A percentile compares a stretch with the other conserved stretches of the same genome.
Conservation (phyloP, 331 rosid genomes). For the Malus hybrid region DNA sequence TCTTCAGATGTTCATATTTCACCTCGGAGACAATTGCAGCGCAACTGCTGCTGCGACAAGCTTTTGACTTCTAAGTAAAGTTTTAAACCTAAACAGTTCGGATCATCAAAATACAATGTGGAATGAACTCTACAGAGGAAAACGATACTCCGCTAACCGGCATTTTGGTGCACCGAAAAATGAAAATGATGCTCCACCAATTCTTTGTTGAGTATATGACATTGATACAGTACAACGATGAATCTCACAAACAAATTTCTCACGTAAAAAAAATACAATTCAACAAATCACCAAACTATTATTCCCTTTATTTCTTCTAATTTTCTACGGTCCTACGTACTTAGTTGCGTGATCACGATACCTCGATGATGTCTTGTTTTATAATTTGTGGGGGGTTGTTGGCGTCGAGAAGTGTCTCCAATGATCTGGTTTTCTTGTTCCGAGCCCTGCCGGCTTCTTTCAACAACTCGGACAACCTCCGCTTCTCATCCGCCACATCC, state of each 20-base stretch:
- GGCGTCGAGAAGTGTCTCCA: slow-evolving; percentile 65
- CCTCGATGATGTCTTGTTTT: slow-evolving; percentile 31
- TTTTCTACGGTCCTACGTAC: neutral
- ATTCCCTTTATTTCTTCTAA: neutral
- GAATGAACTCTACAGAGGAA: neutral
- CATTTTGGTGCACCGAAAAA: slow-evolving; percentile 38
- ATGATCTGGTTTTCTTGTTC: slow-evolving; percentile 50
- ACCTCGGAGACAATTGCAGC: slow-evolving; percentile 2
- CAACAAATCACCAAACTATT: neutral
- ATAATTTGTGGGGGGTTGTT: slow-evolving; percentile 28
- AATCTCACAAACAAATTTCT: slow-evolving; percentile 15
- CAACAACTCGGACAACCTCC: slow-evolving; percentile 64
- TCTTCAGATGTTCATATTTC: neutral
- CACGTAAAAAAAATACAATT: neutral
- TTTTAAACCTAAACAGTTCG: neutral
- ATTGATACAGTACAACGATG: slow-evolving; percentile 1
- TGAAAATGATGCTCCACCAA: slow-evolving; percentile 26
- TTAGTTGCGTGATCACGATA: slow-evolving; percentile 15
- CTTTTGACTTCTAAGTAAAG: neutral
- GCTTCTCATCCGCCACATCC: slow-evolving; percentile 71
- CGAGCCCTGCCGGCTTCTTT: slow-evolving; percentile 70
- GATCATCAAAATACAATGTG: neutral
- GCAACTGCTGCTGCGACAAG: neutral
- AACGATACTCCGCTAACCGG: neutral
- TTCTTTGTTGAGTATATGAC: slow-evolving; percentile 13